Percentiles rank a stretch among this genome's conserved stretches.
Conservation (phyloP, 441 rosid species). For the Francoa sonchifolia region DNA sequence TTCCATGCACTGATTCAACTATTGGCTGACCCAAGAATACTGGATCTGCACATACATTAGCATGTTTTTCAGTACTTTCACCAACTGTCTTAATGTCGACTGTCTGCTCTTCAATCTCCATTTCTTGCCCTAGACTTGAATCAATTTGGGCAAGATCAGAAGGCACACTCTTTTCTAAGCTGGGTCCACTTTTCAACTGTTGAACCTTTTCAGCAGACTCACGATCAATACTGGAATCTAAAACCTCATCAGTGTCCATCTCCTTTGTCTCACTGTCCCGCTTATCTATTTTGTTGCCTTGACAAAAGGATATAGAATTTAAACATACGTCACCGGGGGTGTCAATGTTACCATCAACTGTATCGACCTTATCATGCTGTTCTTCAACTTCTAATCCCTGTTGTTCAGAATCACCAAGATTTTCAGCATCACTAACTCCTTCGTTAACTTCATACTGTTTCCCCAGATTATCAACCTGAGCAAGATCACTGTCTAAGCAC, state of each 20-base stretch:
- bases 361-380: too few species aligned
- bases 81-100: conserved; percentile 9
- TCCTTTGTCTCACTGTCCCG: conserved; percentile 10
- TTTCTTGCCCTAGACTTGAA: conserved; percentile 7
- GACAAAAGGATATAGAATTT: too few species aligned
- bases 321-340: too few species aligned
- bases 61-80: conserved; percentile 3
- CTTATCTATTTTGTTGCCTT: conserved; percentile 14
- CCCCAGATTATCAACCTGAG: too few species aligned
- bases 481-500: conserved; percentile 11
- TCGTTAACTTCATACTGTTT: too few species aligned
- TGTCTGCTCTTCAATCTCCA: conserved; percentile 13
- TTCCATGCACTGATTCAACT: conserved; percentile 9
- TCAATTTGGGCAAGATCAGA: conserved; percentile 6
- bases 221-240: conserved; percentile 1
- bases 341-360: too few species aligned
- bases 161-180: conserved; percentile 7
- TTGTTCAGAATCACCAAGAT: too few species aligned
- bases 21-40: conserved; percentile 1
- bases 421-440: too few species aligned
- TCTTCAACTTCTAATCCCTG: too few species aligned
- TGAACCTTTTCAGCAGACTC: conserved; percentile 13
- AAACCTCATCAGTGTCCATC: conserved; percentile 10
- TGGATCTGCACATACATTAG: conserved; percentile 7
- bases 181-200: conserved; percentile 3